Base-by-base conservation (phyloP, 2,329 filamentous ascomycete species). In the Aureobasidium sp. region DNA sequence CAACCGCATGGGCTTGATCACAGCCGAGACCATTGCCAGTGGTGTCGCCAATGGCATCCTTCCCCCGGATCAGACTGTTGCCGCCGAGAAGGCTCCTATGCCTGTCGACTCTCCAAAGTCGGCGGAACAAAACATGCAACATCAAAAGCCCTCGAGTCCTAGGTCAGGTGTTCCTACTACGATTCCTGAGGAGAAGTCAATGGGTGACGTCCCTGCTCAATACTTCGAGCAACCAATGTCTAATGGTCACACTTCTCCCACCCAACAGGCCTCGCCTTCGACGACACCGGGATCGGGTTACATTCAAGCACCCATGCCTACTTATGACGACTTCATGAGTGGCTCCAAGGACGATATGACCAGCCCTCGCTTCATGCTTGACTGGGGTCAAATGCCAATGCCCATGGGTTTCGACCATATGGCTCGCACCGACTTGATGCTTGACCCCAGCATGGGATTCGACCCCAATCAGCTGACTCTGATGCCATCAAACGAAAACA, bases 301-400 rank as follows among this genome's bases (percentile, higher is more conserved):
- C 57, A 60, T 71, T 34, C 67, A 72, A 24, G 67, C 69, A 10
- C 70, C 72, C 11, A 68, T 74, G 59, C 71, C 72, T 17, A 71
- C 70, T 12, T 76, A 72, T 55, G 70, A 74, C 17, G 72, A 75
- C 27, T 74, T 75, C 54, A 63, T 68, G 27, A 58, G 66, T 42
- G 66, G 60, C 22, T 59, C 64, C 30, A 67, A 66, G 14, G 71
- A 73, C 27, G 72, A 75, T 7, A 67, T 64, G 14, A 64, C 69
- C 7, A 75, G 71, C 60, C 74, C 74, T 3, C 67, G 65, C 16
- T 76, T 74, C 62, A 68, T 74, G 65, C 68, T 76, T 60, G 73
- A 76, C 57, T 76, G 74, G 74, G 66, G 65, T 38, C 67, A 72
- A 49, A 70, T 75, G 64, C 64, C 70, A 17, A 70, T 77, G 64